Conservation (phyloP, 2,329 filamentous ascomycete species). For the Thyridium curvatum region DNA sequence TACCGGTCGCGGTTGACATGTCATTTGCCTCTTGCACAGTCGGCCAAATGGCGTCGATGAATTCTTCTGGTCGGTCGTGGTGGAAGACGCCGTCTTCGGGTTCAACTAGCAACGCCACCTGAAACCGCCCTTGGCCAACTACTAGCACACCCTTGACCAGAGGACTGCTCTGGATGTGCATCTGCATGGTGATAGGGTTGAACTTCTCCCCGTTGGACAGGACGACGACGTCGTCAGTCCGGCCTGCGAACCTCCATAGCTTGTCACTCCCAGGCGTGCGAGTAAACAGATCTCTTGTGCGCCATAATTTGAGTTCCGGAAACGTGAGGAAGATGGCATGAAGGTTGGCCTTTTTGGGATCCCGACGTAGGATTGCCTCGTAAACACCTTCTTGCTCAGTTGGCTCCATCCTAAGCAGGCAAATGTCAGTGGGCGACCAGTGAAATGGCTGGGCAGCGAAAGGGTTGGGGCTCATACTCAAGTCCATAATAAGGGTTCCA, state of each 20-base stretch:
- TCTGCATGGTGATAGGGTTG: slow-evolving; percentile 4
- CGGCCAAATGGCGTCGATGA: slow-evolving; percentile 2
- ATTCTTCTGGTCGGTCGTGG: neutral
- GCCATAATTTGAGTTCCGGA: slow-evolving; percentile 11
- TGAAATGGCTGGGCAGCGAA: no score
- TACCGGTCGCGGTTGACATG: slow-evolving; percentile 3
- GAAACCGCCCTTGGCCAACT: neutral
- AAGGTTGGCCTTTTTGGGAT: no score
- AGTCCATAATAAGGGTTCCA: no score
- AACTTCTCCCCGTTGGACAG: slow-evolving; percentile 23
- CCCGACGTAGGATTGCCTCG: no score
- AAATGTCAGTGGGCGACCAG: no score
- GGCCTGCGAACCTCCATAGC: slow-evolving; percentile 37
- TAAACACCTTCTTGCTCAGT: no score
- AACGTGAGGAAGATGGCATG: slow-evolving; percentile 4
- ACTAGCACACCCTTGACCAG: neutral
- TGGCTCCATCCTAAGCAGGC: no score
- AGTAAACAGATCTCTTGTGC: slow-evolving; percentile 40
- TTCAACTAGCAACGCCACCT: neutral
- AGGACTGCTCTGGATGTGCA: neutral
- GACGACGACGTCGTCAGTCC: slow-evolving; percentile 37
- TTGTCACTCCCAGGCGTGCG: slow-evolving; percentile 31
- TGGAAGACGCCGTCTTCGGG: neutral
- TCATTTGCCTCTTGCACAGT: slow-evolving; percentile 4
- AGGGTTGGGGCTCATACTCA: no score